Base-by-base conservation (phyloP, 192 early-diverging fungal genomes). In the Dissophora ornata region DNA sequence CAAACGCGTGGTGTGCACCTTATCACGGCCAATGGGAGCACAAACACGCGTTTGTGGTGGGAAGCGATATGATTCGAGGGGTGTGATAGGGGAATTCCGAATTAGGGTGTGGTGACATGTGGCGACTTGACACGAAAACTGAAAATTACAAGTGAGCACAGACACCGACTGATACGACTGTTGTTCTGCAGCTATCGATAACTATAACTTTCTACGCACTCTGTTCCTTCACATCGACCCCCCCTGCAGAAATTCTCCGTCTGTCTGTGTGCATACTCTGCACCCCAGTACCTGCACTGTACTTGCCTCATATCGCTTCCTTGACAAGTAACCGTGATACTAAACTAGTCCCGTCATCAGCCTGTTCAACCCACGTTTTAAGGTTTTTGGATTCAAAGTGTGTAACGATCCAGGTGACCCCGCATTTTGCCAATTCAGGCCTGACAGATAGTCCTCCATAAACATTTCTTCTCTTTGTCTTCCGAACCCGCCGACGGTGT, bases 11-110 rank as follows among this genome's bases (percentile, higher is more conserved):
- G 21, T 29, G 34, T 48, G 48, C n/a, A n/a, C n/a, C 49, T 51
- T 51, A 62, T 62, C 58, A 44, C 12, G 11, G n/a, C 30, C 21
- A 10, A 25, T 49, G 60, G 60, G 46, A 65, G 28, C 24, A 65
- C 51, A 65, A 65, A 65, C 62, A 65, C 62, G 62, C 62, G 62
- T 65, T 65, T 65, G 38, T 24, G n/a, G n/a, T n/a, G 15, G n/a
- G 25, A 29, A 36, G 12, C 10, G n/a, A 29, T n/a, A n/a, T n/a
- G n/a, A n/a, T n/a, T n/a, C n/a, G n/a, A n/a, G n/a, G n/a, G n/a
- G n/a, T n/a, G n/a, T 55, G 53, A 55, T 55, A 55, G 53, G 53
- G 53, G 18, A 38, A 55, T 24, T 22, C 3, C 18, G 18, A 9
- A 38, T 26, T 4, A 22, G 5, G 10, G 32, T 3, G 30, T 28